phyloP scores from a whole-genome alignment of 1,284 basidiomycete species.

The Laetiporus sulphureus region DNA sequence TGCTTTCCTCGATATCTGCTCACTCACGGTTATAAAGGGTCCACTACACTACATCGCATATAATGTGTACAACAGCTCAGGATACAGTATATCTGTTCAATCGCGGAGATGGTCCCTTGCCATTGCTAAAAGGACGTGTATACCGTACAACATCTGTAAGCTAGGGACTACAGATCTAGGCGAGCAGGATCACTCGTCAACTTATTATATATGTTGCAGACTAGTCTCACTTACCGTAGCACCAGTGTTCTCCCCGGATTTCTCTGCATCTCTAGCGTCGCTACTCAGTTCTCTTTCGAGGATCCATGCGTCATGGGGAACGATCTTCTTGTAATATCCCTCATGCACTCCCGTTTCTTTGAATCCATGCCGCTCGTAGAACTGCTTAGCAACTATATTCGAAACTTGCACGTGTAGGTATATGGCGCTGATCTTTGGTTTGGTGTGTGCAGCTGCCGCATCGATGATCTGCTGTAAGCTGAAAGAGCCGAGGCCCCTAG shows the following conservation, averaged over 20 bases:
- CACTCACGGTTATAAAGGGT: no score
- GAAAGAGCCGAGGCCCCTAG: slow-evolving; percentile 62
- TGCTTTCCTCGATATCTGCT: no score
- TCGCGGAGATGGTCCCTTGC: no score
- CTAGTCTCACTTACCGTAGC: no score
- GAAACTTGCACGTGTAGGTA: slow-evolving; percentile 78
- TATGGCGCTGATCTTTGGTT: slow-evolving; percentile 58
- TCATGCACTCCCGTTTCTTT: slow-evolving; percentile 52
- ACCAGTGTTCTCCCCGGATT: neutral
- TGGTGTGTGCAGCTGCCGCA: slow-evolving; percentile 48
- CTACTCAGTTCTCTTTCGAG: slow-evolving; percentile 46
- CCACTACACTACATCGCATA: no score
- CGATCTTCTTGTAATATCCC: slow-evolving; percentile 79
- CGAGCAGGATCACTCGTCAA: no score
- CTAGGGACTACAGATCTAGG: no score
- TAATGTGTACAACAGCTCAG: no score
- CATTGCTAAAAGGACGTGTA: no score
- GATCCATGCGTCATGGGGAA: slow-evolving; percentile 74
- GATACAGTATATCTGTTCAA: no score
- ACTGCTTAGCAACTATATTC: slow-evolving; percentile 62
- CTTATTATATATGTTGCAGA: no score
- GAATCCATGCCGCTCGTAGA: slow-evolving; percentile 78
- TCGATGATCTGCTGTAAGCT: slow-evolving; percentile 57
- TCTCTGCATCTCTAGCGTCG: neutral
- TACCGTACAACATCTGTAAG: no score